Base-by-base conservation (phyloP, 306 rosid genomes). In the Glycine latifolia region DNA sequence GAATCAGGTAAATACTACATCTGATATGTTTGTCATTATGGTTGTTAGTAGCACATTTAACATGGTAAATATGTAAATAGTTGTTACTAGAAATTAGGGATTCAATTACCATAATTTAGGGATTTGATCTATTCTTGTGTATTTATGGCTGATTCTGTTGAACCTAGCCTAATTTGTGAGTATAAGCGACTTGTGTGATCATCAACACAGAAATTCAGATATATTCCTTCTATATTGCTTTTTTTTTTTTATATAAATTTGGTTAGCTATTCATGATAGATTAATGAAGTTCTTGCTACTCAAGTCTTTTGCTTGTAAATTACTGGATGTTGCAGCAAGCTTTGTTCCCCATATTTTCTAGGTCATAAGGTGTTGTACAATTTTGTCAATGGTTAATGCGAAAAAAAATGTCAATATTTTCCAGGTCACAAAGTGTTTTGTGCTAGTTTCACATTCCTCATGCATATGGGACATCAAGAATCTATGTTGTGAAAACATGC, bases 401-500 rank as follows among this genome's bases (percentile, higher is more conserved):
- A 44, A 79, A 56, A 39, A 4, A 52, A 84, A 65, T 81, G 69
- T 65, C 62, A 63, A 10, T 72, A 15, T 81, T 72, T 85, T 82
- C 54, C 87, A 91, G 97, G 91, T 86, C 50, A 85, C 89, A 48
- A 86, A 91, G 81, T 91, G 90, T 79, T 92, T 79, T 79, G 87
- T 84, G 85, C 88, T 92, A 76, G 92, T 88, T 84, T 89, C 97
- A 67, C 97, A 92, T 89, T 90, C 95, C 79, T 87, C 89, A 1
- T 91, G 95, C 86, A 92, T 92, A 85, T 92, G 95, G 93, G 97
- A 92, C 86, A 86, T 92, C 92, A 91, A 88, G 88, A 88, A 84
- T 88, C 88, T 92, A 63, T 90, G 95, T 84, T 91, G 97, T 54
- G 92, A 92, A 82, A 88, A 92, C 86, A 77, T 83, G 84, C 97